phyloP scores from a whole-genome alignment of 1,139 yeast species.

The Lodderomyces metapsilosis region DNA sequence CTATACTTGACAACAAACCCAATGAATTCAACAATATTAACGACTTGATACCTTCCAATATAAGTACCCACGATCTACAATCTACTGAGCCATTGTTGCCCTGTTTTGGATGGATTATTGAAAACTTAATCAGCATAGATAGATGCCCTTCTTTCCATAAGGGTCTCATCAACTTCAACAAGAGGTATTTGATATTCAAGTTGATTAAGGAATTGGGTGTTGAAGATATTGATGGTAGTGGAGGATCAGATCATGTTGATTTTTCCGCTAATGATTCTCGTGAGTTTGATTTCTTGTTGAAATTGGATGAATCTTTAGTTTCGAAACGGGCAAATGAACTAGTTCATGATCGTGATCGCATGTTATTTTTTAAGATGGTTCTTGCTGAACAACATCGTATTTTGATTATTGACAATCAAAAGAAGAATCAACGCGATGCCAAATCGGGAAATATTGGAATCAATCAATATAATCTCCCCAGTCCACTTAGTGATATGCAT shows the following conservation, averaged over 20 bases:
- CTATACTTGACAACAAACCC: constrained; percentile 17
- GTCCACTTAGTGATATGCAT: constrained; percentile 1
- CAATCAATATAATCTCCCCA: background rate
- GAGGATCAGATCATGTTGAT: constrained; percentile 11
- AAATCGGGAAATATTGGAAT: constrained; percentile 3
- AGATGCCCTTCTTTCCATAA: constrained; percentile 35
- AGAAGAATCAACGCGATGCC: constrained; percentile 26
- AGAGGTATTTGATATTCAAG: constrained; percentile 42
- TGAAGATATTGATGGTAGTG: constrained; percentile 28
- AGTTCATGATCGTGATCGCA: constrained; percentile 24
- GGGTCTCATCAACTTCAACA: constrained; percentile 38
- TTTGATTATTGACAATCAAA: constrained; percentile 34
- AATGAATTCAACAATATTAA: constrained; percentile 29
- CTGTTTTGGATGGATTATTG: constrained; percentile 71
- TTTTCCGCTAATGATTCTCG: constrained; percentile 34
- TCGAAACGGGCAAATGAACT: constrained; percentile 24
- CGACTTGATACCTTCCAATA: constrained; percentile 34
- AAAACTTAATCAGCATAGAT: constrained; percentile 39
- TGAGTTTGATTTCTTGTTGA: constrained; percentile 47
- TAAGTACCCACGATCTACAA: constrained; percentile 29
- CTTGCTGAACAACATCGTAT: constrained; percentile 37
- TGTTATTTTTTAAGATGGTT: constrained; percentile 30
- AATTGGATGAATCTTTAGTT: constrained; percentile 38
- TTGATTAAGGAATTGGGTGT: constrained; percentile 42
- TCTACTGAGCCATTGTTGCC: constrained; percentile 53